Evolutionary conservation across 352 stramenopile species (phyloP).

Genomic region (Phytophthora europaea): DNA sequence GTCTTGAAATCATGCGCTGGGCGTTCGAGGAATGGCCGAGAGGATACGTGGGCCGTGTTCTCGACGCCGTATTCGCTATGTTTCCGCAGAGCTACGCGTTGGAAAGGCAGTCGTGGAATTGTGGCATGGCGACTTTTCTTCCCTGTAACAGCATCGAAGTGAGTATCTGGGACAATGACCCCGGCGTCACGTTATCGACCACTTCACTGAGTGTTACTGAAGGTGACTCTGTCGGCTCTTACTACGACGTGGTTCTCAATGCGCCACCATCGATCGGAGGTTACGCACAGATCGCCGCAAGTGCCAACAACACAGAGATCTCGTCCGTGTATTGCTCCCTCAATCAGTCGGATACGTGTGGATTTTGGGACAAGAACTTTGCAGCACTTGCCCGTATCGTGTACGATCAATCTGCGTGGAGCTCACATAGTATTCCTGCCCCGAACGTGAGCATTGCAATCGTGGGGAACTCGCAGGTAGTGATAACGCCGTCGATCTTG

Average conservation of each 20-base stretch:
- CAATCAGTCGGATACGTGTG: constrained; percentile 50
- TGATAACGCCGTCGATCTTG: constrained; percentile 61
- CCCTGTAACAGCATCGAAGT: constrained; percentile 55
- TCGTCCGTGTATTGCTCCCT: constrained; percentile 41
- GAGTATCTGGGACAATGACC: constrained; percentile 85
- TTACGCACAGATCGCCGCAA: constrained; percentile 8
- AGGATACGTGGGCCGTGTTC: constrained; percentile 54
- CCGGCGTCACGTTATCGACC: constrained; percentile 70
- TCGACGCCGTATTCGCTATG: constrained; percentile 59
- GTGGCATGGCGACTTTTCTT: constrained; percentile 57
- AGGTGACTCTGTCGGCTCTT: constrained; percentile 12
- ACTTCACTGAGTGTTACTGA: constrained; percentile 50
- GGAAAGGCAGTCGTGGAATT: constrained; percentile 76
- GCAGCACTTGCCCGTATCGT: constrained; percentile 36
- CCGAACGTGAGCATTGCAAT: constrained; percentile 73
- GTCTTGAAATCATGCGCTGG: constrained; percentile 74
- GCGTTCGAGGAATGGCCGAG: constrained; percentile 62
- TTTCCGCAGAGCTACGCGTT: constrained; percentile 52
- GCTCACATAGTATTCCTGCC: neutral
- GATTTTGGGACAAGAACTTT: constrained; percentile 56
- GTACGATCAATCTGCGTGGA: constrained; percentile 41
- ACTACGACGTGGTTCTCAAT: constrained; percentile 77
- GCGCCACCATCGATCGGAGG: constrained; percentile 49
- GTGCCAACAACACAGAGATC: constrained; percentile 9
- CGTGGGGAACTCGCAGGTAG: constrained; percentile 55